Percentiles rank a stretch among this genome's conserved stretches.
Evolutionary conservation across 2,329 filamentous ascomycete genomes (phyloP).

Genomic region (Myriosclerotinia scirpicola): DNA sequence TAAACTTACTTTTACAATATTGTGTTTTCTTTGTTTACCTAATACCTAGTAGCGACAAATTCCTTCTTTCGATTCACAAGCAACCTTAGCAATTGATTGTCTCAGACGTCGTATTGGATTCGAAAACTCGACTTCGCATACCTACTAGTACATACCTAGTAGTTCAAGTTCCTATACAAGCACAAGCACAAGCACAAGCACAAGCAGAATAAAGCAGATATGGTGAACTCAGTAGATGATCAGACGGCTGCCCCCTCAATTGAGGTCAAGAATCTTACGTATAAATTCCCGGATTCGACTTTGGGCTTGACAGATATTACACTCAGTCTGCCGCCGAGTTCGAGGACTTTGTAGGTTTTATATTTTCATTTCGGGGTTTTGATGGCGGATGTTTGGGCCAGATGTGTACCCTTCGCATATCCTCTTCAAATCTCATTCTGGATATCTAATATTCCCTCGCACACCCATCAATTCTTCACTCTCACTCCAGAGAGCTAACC

Average conservation of each 20-base stretch:
- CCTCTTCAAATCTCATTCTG: background rate
- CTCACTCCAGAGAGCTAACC: conserved; percentile 61
- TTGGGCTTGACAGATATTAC: conserved; percentile 73
- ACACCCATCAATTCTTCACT: no score
- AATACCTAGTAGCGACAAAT: no score
- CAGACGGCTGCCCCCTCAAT: conserved; percentile 49
- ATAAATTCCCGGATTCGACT: conserved; percentile 83
- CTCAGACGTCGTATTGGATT: no score
- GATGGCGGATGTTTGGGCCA: background rate
- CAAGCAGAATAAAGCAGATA: background rate
- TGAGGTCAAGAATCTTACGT: conserved; percentile 73
- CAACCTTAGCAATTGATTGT: no score
- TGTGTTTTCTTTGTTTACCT: no score
- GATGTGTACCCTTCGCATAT: background rate
- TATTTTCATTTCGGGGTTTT: background rate
- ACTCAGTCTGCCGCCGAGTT: conserved; percentile 51
- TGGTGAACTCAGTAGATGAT: conserved; percentile 23
- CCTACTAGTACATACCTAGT: no score
- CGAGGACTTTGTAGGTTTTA: conserved; percentile 65
- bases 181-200: no score
- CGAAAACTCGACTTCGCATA: no score
- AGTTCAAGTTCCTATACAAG: no score
- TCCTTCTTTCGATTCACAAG: no score
- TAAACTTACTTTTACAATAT: no score
- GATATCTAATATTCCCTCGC: no score